phyloP scores from a whole-genome alignment of 805 yeast genomes.

The Candida maltosa region DNA sequence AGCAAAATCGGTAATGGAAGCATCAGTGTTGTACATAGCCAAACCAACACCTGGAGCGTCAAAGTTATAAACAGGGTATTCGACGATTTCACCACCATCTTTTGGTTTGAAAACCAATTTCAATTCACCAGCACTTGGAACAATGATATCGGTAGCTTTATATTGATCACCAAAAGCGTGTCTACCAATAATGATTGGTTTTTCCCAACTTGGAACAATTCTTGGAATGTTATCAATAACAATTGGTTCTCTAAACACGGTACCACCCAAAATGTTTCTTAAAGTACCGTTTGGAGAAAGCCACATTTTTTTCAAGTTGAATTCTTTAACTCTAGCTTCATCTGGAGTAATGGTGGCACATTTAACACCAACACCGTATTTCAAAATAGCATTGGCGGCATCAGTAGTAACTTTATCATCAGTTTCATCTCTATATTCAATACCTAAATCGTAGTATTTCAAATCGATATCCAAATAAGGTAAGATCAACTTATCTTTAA shows the following conservation, averaged over 20 bases:
- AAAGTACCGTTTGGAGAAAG: conserved; percentile 95
- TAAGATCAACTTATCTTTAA: conserved; percentile 77
- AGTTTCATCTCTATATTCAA: conserved; percentile 82
- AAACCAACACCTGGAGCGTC: conserved; percentile 76
- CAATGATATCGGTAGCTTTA: conserved; percentile 82
- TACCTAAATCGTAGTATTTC: conserved; percentile 88
- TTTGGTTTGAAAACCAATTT: conserved; percentile 73
- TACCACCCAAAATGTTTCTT: conserved; percentile 92
- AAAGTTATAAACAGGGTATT: conserved; percentile 65
- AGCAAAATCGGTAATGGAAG: conserved; percentile 89
- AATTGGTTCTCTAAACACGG: conserved; percentile 95
- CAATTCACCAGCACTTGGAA: conserved; percentile 77
- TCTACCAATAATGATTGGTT: conserved; percentile 95
- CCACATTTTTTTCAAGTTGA: conserved; percentile 93
- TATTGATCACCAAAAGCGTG: conserved; percentile 98
- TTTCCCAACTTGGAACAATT: conserved; percentile 86
- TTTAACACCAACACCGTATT: conserved; percentile 91
- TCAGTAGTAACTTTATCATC: conserved; percentile 86
- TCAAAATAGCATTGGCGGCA: conserved; percentile 83
- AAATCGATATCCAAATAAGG: conserved; percentile 87
- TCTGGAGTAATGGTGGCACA: conserved; percentile 99
- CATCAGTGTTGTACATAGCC: conserved; percentile 95
- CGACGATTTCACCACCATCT: conserved; percentile 54
- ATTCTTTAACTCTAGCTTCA: conserved; percentile 92
- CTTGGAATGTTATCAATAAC: conserved; percentile 87